These are phyloP conservation scores for Ustilago esculenta DNA, from an alignment of 1,284 basidiomycete species.

Conservation along the genomic window DNA sequence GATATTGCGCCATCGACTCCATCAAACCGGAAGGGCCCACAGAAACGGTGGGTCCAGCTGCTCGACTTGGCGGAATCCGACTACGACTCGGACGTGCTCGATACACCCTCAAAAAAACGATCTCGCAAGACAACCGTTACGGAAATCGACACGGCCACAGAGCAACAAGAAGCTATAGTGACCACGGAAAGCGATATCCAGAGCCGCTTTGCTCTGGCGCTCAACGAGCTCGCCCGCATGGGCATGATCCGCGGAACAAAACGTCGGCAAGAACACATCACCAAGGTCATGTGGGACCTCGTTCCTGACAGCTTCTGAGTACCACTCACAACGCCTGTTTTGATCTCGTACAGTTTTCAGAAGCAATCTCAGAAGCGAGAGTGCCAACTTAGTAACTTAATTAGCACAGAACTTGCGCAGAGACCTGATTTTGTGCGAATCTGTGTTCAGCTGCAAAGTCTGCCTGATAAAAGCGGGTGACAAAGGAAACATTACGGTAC, in stretches of 20 bases:
- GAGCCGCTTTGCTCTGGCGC: constrained; percentile 56
- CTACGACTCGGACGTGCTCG: constrained; percentile 17
- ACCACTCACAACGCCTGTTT: too few relatives aligned
- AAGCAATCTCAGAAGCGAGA: too few relatives aligned
- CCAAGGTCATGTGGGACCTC: constrained; percentile 61
- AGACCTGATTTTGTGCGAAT: too few relatives aligned
- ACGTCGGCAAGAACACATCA: constrained; percentile 58
- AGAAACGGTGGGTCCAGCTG: constrained; percentile 1
- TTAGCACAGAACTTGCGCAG: too few relatives aligned
- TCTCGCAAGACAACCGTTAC: not conserved
- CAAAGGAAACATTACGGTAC: not conserved
- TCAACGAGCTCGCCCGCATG: constrained; percentile 60
- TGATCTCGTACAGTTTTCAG: too few relatives aligned
- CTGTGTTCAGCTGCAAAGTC: too few relatives aligned
- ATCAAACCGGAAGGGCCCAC: constrained; percentile 4
- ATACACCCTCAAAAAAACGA: constrained; percentile 19
- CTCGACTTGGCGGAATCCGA: constrained; percentile 5
- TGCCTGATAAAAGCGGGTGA: not conserved
- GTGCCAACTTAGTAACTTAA: too few relatives aligned
- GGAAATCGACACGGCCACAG: not conserved
- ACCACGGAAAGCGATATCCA: constrained; percentile 33
- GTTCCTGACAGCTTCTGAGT: constrained; percentile 28
- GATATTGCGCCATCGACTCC: constrained; percentile 5
- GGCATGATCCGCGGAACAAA: constrained; percentile 57
- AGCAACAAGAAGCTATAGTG: not conserved